Evolutionary conservation across 148 eudicot genomes (phyloP), one percentile per base, ranked within the genome.

Genomic region (Camellia lanceoleosa): DNA sequence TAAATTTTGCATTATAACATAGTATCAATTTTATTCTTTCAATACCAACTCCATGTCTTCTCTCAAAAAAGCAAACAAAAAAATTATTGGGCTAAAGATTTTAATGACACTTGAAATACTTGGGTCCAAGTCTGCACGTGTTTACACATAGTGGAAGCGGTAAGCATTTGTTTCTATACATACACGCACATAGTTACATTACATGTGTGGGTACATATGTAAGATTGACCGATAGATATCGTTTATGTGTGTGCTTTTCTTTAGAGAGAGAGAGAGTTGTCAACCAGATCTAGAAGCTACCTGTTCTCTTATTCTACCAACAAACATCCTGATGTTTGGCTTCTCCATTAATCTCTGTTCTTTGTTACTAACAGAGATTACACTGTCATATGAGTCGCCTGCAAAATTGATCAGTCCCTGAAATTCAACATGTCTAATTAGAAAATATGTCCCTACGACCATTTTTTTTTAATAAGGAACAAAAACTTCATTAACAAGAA

Each of bases 241-340:
- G 38, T 30, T 0, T 30, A 30, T 30, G 38, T 30, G 38, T 30
- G 38, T 30, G 38, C 38, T 30, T 30, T 30, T 30, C 38, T 30
- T 30, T 30, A 30, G 38, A 30, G 38, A 30, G 38, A 23, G 38
- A 15, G 77, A 62, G 58, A 80, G 71, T 52, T 47, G 54, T n/a
- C 10, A 69, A 71, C 15, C 9, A 49, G 30, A 65, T 78, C 46
- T 10, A 38, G 60, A 52, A 63, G 62, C 30, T 76, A 88, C 90
- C 88, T 88, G 89, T 83, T 89, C 92, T 81, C 89, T 91, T 82
- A 91, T 89, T 74, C 82, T 89, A 78, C 89, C 75, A 74, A 93
- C 89, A 58, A 87, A 47, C 71, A 42, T 73, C 84, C 80, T 82
- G 44, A 91, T 75, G 79, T 85, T 89, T 81, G 92, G 90, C 82